Conservation (phyloP, 441 rosid species). For the Populus hybrid region DNA sequence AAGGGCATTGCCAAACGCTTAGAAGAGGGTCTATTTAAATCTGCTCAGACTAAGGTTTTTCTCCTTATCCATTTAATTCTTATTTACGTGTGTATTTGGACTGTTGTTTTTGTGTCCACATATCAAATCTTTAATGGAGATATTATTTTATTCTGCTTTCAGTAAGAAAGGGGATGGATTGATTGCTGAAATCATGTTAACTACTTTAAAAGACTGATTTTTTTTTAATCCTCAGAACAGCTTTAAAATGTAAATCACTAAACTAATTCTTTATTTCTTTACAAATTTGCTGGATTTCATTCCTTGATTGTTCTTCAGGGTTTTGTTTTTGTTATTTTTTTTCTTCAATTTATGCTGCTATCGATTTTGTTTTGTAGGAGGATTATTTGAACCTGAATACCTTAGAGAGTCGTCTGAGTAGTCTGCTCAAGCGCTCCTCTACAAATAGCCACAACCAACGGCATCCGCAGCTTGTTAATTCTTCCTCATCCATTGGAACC, state of each 20-base stretch:
- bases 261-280: background rate
- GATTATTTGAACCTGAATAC: slow-evolving; percentile 73
- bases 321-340: background rate
- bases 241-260: background rate
- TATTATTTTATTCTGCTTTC: background rate
- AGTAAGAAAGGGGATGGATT: background rate
- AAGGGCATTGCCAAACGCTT: slow-evolving; percentile 81
- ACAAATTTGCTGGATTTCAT: background rate
- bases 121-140: background rate
- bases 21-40: slow-evolving; percentile 86
- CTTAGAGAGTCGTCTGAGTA: slow-evolving; percentile 66
- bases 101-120: background rate
- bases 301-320: slow-evolving; percentile 1
- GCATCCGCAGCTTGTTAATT: slow-evolving; percentile 48
- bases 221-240: background rate
- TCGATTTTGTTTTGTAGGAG: slow-evolving; percentile 47
- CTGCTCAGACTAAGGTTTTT: slow-evolving; percentile 67
- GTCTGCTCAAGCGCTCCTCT: slow-evolving; percentile 46
- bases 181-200: background rate
- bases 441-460: slow-evolving; percentile 52
- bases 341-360: slow-evolving; percentile 7
- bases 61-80: background rate
- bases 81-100: background rate
- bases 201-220: background rate
- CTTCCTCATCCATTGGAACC: slow-evolving; percentile 68